These are phyloP conservation scores for Pochonia chlamydosporia DNA, from an alignment of 2,329 filamentous ascomycete genomes.

Conservation along the genomic window DNA sequence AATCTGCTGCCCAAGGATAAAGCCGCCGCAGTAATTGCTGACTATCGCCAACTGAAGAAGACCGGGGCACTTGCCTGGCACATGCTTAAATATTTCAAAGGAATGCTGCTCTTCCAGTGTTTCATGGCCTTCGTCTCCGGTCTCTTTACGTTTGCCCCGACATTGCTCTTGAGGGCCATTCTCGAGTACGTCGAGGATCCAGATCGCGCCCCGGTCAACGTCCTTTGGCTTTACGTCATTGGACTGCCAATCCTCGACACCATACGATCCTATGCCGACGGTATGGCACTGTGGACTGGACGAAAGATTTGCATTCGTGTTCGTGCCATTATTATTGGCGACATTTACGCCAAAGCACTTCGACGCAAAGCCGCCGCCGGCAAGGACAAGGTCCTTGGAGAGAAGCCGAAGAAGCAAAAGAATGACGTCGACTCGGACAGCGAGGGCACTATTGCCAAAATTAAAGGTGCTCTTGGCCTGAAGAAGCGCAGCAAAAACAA, in stretches of 20 bases:
- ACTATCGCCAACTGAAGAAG: constrained; percentile 82
- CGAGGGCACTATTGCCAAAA: constrained; percentile 37
- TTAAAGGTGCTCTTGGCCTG: constrained; percentile 54
- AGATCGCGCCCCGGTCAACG: constrained; percentile 67
- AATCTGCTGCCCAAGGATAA: constrained; percentile 86
- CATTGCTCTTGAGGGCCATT: constrained; percentile 83
- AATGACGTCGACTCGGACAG: constrained; percentile 25
- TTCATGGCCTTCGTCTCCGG: constrained; percentile 74
- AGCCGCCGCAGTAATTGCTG: constrained; percentile 69
- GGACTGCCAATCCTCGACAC: constrained; percentile 79
- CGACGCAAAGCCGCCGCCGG: constrained; percentile 81
- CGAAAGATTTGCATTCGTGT: constrained; percentile 91
- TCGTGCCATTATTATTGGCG: constrained; percentile 90
- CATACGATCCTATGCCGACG: constrained; percentile 75
- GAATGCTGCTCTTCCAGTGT: constrained; percentile 69
- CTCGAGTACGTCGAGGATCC: constrained; percentile 91
- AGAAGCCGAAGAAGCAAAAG: constrained; percentile 32
- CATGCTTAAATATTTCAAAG: constrained; percentile 78
- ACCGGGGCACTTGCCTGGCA: constrained; percentile 75
- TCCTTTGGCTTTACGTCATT: constrained; percentile 94
- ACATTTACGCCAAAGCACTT: constrained; percentile 94
- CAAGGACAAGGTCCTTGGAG: constrained; percentile 62
- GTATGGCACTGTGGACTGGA: constrained; percentile 86
- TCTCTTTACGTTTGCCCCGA: constrained; percentile 84
- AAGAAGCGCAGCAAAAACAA: constrained; percentile 52